Evolutionary conservation across 2,329 filamentous ascomycete species (phyloP).

Genomic region (Leptographium galeiforme): DNA sequence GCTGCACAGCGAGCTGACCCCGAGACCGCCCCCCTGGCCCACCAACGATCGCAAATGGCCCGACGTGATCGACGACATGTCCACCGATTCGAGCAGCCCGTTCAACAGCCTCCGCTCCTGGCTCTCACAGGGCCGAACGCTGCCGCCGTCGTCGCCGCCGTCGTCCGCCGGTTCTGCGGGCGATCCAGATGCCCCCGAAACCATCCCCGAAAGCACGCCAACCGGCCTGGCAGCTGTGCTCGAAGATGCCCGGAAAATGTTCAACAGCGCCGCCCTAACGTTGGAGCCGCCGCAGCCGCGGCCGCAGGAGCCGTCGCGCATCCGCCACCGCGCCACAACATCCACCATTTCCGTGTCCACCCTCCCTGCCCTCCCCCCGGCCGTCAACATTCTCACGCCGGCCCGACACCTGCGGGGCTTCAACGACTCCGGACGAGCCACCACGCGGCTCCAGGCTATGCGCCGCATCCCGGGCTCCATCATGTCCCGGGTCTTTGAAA

Average conservation of each 20-base stretch:
- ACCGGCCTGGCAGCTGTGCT: slow-evolving; percentile 7
- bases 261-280: neutral
- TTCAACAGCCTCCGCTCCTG: slow-evolving; percentile 13
- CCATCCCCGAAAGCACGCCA: neutral
- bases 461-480: slow-evolving; percentile 48
- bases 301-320: slow-evolving; percentile 16
- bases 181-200: neutral
- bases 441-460: slow-evolving; percentile 28
- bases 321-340: slow-evolving; percentile 42
- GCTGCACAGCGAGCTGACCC: slow-evolving; percentile 5
- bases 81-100: slow-evolving; percentile 10
- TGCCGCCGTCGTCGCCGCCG: slow-evolving; percentile 5
- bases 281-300: neutral
- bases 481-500: slow-evolving; percentile 61
- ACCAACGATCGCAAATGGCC: slow-evolving; percentile 1
- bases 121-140: slow-evolving; percentile 7
- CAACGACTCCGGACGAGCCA: slow-evolving; percentile 14
- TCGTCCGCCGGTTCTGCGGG: slow-evolving; percentile 6
- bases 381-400: slow-evolving; percentile 48
- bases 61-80: slow-evolving; percentile 6
- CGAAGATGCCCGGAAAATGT: slow-evolving; percentile 5
- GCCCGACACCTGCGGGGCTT: slow-evolving; percentile 11
- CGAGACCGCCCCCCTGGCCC: slow-evolving; percentile 4
- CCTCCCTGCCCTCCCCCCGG: slow-evolving; percentile 52
- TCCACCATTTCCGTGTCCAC: slow-evolving; percentile 29